phyloP scores from a whole-genome alignment of 768 basidiomycete species.

The Pisolithus sp. region DNA sequence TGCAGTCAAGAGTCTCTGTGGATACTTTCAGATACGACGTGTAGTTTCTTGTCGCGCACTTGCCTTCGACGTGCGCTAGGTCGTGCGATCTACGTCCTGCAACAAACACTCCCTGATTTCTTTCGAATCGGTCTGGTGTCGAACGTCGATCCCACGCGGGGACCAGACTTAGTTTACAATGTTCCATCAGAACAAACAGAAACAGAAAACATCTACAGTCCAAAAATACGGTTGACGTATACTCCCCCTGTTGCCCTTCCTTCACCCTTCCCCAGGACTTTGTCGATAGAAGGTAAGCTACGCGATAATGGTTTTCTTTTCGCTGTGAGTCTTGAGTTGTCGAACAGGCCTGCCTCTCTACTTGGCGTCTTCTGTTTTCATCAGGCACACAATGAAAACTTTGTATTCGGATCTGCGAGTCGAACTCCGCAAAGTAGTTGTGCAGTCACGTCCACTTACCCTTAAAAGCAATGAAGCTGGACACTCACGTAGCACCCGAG shows the following conservation, averaged over 20 bases:
- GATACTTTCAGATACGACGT: conserved; percentile 28
- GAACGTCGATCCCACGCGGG: conserved; percentile 42
- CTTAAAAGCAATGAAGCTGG: neutral
- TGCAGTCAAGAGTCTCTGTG: conserved; percentile 1
- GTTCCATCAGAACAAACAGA: conserved; percentile 24
- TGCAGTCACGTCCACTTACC: conserved; percentile 15
- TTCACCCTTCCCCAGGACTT: conserved; percentile 59
- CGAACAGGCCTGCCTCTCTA: conserved; percentile 62
- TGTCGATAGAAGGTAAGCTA: conserved; percentile 61
- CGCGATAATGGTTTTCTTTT: neutral
- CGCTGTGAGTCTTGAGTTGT: conserved; percentile 1
- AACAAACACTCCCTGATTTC: conserved; percentile 65
- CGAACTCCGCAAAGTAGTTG: conserved; percentile 42
- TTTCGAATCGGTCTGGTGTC: conserved; percentile 62
- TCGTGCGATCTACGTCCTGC: conserved; percentile 62
- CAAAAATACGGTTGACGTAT: conserved; percentile 55
- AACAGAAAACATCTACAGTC: conserved; percentile 53
- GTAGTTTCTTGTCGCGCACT: neutral
- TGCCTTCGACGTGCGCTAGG: conserved; percentile 34
- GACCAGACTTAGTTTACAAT: conserved; percentile 22
- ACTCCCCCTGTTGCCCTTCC: conserved; percentile 64
- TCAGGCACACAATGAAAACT: conserved; percentile 71
- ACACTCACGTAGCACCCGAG: conserved; percentile 29
- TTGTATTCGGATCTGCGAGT: conserved; percentile 63
- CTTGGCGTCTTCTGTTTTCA: conserved; percentile 59